Evolutionary conservation across 441 rosid genomes (phyloP).

Genomic region (Mallotus japonicus): DNA sequence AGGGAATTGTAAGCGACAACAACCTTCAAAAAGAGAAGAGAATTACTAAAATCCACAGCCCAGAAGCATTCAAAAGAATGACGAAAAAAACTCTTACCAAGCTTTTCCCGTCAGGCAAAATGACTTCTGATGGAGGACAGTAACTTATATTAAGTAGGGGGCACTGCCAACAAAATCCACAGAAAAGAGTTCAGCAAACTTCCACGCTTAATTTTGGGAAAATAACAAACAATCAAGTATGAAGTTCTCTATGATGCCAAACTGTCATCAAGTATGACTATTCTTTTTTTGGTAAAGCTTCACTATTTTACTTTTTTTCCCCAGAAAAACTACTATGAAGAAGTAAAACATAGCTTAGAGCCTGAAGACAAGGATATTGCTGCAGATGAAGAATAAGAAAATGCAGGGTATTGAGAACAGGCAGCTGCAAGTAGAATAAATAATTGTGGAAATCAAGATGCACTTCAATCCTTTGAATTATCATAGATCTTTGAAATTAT

Average conservation of each 20-base stretch:
- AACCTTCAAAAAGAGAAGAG: slow-evolving; percentile 40
- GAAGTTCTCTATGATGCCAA: neutral
- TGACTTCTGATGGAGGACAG: slow-evolving; percentile 81
- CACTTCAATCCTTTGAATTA: neutral
- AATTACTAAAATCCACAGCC: slow-evolving; percentile 2
- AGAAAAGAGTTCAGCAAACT: slow-evolving; percentile 23
- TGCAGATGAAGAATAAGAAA: neutral
- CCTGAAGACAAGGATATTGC: neutral
- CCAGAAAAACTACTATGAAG: neutral
- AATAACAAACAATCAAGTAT: neutral
- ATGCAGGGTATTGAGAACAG: neutral
- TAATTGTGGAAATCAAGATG: neutral
- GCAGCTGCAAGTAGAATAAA: neutral
- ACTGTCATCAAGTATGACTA: neutral
- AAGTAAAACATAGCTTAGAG: neutral
- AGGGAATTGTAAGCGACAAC: slow-evolving; percentile 78
- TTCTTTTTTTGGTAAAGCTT: neutral
- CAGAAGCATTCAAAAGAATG: neutral
- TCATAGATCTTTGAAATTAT: neutral
- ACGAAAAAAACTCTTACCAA: slow-evolving; percentile 49
- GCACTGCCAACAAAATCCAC: slow-evolving; percentile 54
- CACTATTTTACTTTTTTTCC: neutral
- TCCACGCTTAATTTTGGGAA: slow-evolving; percentile 5
- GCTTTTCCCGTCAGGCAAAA: slow-evolving; percentile 54
- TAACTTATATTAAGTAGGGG: slow-evolving; percentile 89